Conservation (phyloP, 2,329 filamentous ascomycete species). For the Paecilomyces fulvus region DNA sequence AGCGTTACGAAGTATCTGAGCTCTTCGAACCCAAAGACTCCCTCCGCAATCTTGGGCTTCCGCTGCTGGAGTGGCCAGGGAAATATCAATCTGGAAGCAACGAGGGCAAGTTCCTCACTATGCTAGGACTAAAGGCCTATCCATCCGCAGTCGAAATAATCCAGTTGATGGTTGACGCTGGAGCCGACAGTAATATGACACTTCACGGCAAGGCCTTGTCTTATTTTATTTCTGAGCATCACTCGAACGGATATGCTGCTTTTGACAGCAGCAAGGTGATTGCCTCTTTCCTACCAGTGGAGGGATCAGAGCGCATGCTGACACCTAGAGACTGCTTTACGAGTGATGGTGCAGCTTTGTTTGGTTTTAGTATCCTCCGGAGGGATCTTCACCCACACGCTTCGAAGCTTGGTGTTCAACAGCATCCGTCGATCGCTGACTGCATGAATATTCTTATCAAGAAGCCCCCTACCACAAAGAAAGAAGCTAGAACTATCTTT, state of each 20-base stretch:
- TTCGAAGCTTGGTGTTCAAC: constrained; percentile 74
- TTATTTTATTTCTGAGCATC: constrained; percentile 76
- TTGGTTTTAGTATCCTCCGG: constrained; percentile 73
- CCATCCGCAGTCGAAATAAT: constrained; percentile 69
- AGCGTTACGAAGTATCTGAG: constrained; percentile 64
- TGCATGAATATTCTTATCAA: constrained; percentile 67
- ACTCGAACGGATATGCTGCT: constrained; percentile 63
- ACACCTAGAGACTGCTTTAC: constrained; percentile 71
- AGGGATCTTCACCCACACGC: constrained; percentile 73
- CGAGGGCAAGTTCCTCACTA: constrained; percentile 66
- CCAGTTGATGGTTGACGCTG: constrained; percentile 62
- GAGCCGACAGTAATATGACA: constrained; percentile 40
- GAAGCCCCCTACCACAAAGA: constrained; percentile 59
- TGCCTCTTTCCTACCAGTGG: constrained; percentile 62
- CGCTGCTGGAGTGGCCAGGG: constrained; percentile 75
- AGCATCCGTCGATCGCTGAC: constrained; percentile 67
- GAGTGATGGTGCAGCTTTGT: constrained; percentile 64
- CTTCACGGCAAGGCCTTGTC: constrained; percentile 63
- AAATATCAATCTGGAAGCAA: constrained; percentile 55
- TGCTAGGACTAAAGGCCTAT: constrained; percentile 63
- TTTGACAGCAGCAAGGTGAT: constrained; percentile 51
- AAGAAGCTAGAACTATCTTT: constrained; percentile 65
- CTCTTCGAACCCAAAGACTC: constrained; percentile 71
- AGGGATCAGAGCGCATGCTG: constrained; percentile 57
- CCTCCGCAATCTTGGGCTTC: constrained; percentile 61